phyloP scores from a whole-genome alignment of 2,329 filamentous ascomycete genomes.

The Pseudocercospora musae region DNA sequence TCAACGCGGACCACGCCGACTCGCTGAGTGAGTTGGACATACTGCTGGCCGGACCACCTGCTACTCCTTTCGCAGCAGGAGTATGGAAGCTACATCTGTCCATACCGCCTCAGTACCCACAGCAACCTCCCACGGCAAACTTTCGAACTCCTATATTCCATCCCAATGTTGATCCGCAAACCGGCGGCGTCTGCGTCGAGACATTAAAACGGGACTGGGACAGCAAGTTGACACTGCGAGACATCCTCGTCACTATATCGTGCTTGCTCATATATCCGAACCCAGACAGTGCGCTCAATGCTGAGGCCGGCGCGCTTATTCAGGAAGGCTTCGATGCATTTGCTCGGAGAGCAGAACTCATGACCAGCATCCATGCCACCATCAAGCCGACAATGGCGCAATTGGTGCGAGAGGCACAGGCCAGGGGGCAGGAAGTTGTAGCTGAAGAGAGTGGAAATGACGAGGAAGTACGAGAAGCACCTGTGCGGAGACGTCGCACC shows the following conservation, averaged over 20 bases:
- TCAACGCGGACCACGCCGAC: slow-evolving; percentile 40
- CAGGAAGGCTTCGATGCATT: slow-evolving; percentile 59
- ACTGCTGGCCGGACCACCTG: slow-evolving; percentile 57
- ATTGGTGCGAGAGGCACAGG: slow-evolving; percentile 53
- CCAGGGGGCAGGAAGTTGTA: slow-evolving; percentile 41
- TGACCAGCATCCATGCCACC: slow-evolving; percentile 60
- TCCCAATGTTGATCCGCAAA: slow-evolving; percentile 62
- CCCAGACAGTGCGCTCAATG: slow-evolving; percentile 61
- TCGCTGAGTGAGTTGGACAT: slow-evolving; percentile 58
- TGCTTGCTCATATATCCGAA: slow-evolving; percentile 64
- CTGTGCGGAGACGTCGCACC: slow-evolving; percentile 26
- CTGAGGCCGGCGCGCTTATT: slow-evolving; percentile 56
- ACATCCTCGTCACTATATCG: slow-evolving; percentile 59
- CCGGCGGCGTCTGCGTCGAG: slow-evolving; percentile 61
- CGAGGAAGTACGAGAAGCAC: slow-evolving; percentile 19
- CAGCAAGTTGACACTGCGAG: slow-evolving; percentile 54
- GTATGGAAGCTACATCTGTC: slow-evolving; percentile 59
- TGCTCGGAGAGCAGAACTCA: slow-evolving; percentile 55
- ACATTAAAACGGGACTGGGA: slow-evolving; percentile 64
- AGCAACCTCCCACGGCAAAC: slow-evolving; percentile 53
- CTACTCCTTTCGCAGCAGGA: slow-evolving; percentile 58
- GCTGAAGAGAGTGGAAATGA: slow-evolving; percentile 18
- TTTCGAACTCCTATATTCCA: slow-evolving; percentile 63
- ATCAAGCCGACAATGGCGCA: slow-evolving; percentile 47
- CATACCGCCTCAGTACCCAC: slow-evolving; percentile 57